Evolutionary conservation across 1,139 yeast genomes (phyloP).

Genomic region (Blastobotrys malaysiensis): DNA sequence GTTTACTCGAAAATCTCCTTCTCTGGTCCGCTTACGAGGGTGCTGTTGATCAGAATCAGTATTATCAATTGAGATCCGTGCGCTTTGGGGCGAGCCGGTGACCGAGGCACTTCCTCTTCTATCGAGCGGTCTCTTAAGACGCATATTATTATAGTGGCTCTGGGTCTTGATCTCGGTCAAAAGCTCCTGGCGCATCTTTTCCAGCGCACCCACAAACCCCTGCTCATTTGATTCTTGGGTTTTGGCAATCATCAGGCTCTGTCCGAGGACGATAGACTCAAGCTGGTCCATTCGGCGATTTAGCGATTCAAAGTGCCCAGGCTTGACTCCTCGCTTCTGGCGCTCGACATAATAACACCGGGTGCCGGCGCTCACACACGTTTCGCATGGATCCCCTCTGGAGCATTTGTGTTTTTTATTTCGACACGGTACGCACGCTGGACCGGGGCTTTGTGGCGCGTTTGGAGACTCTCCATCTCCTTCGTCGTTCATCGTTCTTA

Average conservation of each 20-base stretch:
- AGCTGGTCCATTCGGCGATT: slow-evolving; percentile 7
- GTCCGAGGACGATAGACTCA: slow-evolving; percentile 7
- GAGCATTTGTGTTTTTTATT: slow-evolving; percentile 20
- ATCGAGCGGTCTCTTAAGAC: not conserved
- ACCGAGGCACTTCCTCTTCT: not conserved
- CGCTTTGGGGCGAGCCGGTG: not conserved
- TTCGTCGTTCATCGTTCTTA: not conserved
- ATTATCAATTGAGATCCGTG: not conserved
- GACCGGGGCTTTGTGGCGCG: not conserved
- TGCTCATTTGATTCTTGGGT: not conserved
- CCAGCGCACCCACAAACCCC: slow-evolving; percentile 1
- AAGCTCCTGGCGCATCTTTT: not conserved
- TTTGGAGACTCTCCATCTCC: not conserved
- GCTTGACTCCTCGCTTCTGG: slow-evolving; percentile 6
- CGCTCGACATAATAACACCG: slow-evolving; percentile 6
- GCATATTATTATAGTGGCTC: not conserved
- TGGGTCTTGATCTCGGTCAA: not conserved
- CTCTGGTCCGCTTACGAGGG: not conserved
- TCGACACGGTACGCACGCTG: slow-evolving; percentile 18
- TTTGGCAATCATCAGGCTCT: slow-evolving; percentile 6
- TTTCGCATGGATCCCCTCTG: slow-evolving; percentile 18
- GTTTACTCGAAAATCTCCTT: not conserved
- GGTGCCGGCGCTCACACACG: slow-evolving; percentile 12
- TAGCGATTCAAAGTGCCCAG: slow-evolving; percentile 2
- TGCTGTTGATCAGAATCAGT: not conserved